phyloP scores from a whole-genome alignment of 2,329 filamentous ascomycete genomes.

The Acarospora socialis region DNA sequence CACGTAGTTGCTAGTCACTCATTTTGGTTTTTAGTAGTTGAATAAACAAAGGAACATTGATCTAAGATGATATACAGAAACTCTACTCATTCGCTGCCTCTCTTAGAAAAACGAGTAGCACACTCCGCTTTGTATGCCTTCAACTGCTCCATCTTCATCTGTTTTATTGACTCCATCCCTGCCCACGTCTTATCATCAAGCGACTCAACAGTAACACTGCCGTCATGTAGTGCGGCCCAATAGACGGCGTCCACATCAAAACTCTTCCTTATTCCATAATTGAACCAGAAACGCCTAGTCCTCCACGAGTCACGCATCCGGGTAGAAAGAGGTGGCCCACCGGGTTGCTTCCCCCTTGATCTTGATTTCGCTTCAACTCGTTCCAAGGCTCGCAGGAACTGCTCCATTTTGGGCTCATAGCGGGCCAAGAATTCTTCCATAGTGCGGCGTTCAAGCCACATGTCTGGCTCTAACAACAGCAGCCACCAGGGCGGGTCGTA shows the following conservation, averaged over 20 bases:
- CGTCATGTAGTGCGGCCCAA: conserved; percentile 18
- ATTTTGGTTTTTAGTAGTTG: too few relatives aligned
- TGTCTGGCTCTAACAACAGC: conserved; percentile 19
- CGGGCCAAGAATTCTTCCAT: conserved; percentile 16
- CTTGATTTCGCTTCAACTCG: conserved; percentile 14
- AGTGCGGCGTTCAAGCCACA: conserved; percentile 15
- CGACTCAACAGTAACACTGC: conserved; percentile 14
- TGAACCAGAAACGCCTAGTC: conserved; percentile 25
- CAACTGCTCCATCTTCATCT: conserved; percentile 21
- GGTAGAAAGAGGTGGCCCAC: conserved; percentile 13
- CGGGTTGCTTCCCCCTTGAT: neutral
- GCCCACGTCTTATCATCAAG: conserved; percentile 15
- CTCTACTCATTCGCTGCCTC: conserved; percentile 7
- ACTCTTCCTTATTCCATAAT: conserved; percentile 24
- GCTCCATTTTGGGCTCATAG: conserved; percentile 23
- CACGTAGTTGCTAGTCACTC: too few relatives aligned
- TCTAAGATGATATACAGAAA: too few relatives aligned
- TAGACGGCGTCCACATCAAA: conserved; percentile 25
- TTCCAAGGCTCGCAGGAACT: conserved; percentile 25
- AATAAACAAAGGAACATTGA: too few relatives aligned
- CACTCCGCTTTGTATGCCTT: conserved; percentile 20
- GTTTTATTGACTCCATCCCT: conserved; percentile 17
- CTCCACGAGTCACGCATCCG: conserved; percentile 25
- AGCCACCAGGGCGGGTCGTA: too few relatives aligned
- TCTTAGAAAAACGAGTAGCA: conserved; percentile 14